These are phyloP conservation scores for Coprinopsis cinerea DNA, from an alignment of 768 basidiomycete genomes.

Conservation along the genomic window DNA sequence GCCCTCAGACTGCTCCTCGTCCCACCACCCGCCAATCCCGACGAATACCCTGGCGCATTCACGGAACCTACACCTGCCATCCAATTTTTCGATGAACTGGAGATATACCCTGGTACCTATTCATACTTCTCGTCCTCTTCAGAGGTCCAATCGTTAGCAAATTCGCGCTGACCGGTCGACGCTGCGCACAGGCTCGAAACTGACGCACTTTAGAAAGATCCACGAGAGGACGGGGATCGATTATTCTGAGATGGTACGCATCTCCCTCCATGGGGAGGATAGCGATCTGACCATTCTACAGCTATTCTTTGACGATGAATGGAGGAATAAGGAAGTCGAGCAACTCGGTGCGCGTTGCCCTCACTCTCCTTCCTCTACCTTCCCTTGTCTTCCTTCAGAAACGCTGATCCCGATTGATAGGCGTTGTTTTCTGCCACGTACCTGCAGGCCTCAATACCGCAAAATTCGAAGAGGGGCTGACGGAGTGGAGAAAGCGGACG, in stretches of 20 bases:
- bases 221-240: slow-evolving; percentile 71
- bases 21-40: slow-evolving; percentile 27
- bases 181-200: slow-evolving; percentile 65
- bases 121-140: neutral
- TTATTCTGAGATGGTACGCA: slow-evolving; percentile 70
- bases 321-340: slow-evolving; percentile 57
- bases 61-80: slow-evolving; percentile 40
- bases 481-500: slow-evolving; percentile 54
- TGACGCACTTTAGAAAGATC: slow-evolving; percentile 72
- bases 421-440: slow-evolving; percentile 81
- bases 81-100: slow-evolving; percentile 61
- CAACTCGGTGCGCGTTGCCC: slow-evolving; percentile 49
- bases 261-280: neutral
- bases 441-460: slow-evolving; percentile 50
- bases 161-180: too few relatives aligned
- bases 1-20: slow-evolving; percentile 63
- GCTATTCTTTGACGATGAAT: slow-evolving; percentile 73
- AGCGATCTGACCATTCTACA: slow-evolving; percentile 15
- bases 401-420: slow-evolving; percentile 23
- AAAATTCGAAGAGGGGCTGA: slow-evolving; percentile 68
- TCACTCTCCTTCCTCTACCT: too few relatives aligned
- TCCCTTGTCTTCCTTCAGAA: neutral
- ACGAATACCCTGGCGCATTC: slow-evolving; percentile 19
- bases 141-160: too few relatives aligned
- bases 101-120: slow-evolving; percentile 76